Evolutionary conservation across 257 asterid genomes (phyloP).

Genomic region (Cinchona pubescens): DNA sequence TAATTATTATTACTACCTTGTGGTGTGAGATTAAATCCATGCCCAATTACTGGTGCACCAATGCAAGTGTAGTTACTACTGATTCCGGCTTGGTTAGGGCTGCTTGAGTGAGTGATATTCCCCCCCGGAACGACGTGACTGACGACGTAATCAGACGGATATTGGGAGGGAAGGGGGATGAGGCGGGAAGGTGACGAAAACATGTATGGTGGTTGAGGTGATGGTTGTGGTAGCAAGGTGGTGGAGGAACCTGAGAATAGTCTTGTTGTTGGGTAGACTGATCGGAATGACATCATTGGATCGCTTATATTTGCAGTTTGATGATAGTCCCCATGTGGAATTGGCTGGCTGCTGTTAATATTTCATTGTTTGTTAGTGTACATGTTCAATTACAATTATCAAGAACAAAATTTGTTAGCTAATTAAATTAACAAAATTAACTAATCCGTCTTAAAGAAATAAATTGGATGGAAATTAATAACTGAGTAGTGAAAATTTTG

Average conservation of each 20-base stretch:
- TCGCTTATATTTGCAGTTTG: constrained; percentile 40
- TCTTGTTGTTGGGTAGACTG: constrained; percentile 60
- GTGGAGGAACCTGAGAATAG: constrained; percentile 38
- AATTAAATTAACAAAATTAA: no score
- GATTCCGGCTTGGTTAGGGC: constrained; percentile 18
- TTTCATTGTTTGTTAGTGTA: not conserved
- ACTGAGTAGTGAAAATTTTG: not conserved
- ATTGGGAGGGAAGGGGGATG: constrained; percentile 48
- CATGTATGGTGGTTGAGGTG: constrained; percentile 33
- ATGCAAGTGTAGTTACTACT: constrained; percentile 59
- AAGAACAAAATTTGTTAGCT: no score
- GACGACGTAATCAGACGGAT: constrained; percentile 52
- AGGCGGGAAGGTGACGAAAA: constrained; percentile 55
- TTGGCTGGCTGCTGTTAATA: constrained; percentile 49
- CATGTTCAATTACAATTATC: not conserved
- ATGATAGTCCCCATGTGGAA: constrained; percentile 54
- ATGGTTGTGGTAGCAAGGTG: constrained; percentile 32
- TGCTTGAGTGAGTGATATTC: constrained; percentile 19
- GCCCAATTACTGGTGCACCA: constrained; percentile 68
- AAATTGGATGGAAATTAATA: not conserved
- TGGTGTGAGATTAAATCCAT: constrained; percentile 30
- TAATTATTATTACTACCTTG: no score
- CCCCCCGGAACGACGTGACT: constrained; percentile 52
- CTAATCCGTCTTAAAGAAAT: not conserved
- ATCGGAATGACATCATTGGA: constrained; percentile 41